Base-by-base conservation (phyloP, 306 rosid genomes). In the Prunus mume region DNA sequence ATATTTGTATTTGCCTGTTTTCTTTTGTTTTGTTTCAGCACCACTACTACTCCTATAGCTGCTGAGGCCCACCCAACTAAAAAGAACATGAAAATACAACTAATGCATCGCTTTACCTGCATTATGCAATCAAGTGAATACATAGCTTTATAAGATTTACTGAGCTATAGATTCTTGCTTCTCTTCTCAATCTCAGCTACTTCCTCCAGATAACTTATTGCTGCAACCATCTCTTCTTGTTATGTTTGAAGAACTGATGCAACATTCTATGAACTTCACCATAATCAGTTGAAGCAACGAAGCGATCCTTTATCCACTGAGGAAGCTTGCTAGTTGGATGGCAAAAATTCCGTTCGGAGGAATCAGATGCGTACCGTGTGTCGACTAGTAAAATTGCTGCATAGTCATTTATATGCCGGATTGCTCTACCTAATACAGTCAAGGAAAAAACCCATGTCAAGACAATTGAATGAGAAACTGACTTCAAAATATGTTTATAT, bases 361-460 rank as follows among this genome's bases (percentile, higher is more conserved):
- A 87, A 81, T 88, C 88, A 50, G 93, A 80, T 69, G 91, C 82
- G 32, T 92, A 95, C 75, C 97, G 85, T 38, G 80, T 34, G 46
- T 95, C 97, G 49, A 95, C 97, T 77, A 92, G 78, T 83, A 90
- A 74, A 76, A 92, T 85, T 68, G 99, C 92, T 58, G 99, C 99
- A 74, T 90, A 92, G 69, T 95, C 97, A 80, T 92, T 89, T 66
- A 92, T 85, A 58, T 92, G 98, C 80, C 97, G 91, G 79, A 95
- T 92, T 30, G 93, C 97, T 89, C 97, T 89, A 78, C 98, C 98
- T 92, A 68, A 34, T 85, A 82, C 72, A 79, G 27, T 7, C 20
- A 58, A 75, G 34, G 15, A 72, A 74, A 38, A 75, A 71, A 12
- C 18, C 18, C 50, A 54, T 12, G 22, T 30, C 43, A 38, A 67